phyloP scores from a whole-genome alignment of 2,329 filamentous ascomycete species.

The Fonsecaea pedrosoi region DNA sequence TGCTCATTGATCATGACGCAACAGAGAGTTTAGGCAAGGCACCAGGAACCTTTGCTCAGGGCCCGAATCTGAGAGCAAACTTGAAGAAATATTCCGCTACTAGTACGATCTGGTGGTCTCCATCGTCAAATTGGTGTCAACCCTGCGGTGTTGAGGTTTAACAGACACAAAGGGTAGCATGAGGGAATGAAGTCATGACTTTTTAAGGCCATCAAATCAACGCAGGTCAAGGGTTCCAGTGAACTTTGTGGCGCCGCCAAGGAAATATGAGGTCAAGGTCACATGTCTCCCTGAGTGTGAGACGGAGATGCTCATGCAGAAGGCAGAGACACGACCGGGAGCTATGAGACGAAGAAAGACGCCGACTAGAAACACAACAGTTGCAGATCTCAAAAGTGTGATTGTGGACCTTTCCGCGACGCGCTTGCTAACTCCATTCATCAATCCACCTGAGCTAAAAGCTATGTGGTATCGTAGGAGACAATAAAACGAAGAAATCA shows the following conservation, averaged over 20 bases:
- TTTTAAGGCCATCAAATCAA: constrained; percentile 9
- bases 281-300: constrained; percentile 12
- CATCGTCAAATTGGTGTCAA: constrained; percentile 13
- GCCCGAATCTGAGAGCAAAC: background rate
- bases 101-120: background rate
- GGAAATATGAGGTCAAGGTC: constrained; percentile 7
- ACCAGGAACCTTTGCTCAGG: background rate
- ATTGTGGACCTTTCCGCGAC: constrained; percentile 34
- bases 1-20: background rate
- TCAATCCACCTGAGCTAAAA: constrained; percentile 37
- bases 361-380: constrained; percentile 2
- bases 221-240: background rate
- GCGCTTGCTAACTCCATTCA: constrained; percentile 39
- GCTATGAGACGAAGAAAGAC: constrained; percentile 4
- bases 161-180: background rate
- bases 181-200: constrained; percentile 22
- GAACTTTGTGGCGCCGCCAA: background rate
- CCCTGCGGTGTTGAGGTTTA: background rate
- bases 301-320: background rate
- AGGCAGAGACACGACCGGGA: background rate
- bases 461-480: constrained; percentile 39
- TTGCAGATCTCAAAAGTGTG: constrained; percentile 31
- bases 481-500: constrained; percentile 35
- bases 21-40: background rate
- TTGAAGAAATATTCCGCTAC: background rate